Base-by-base conservation (phyloP, 2,329 filamentous ascomycete species). In the Xylariaceae sp. region DNA sequence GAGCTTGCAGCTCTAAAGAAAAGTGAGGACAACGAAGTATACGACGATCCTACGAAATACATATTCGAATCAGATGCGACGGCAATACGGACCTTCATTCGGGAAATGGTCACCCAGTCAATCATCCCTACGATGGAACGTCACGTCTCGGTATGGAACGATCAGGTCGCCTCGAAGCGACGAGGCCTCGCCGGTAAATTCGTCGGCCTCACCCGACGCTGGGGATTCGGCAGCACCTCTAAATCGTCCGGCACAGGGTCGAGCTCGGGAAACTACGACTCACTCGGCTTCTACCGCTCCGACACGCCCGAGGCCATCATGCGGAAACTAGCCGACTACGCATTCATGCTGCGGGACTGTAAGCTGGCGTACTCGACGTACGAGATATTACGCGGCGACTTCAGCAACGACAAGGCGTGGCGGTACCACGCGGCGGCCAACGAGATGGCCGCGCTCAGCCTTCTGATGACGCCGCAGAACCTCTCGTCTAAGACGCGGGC, bases 51-150 rank as follows among this genome's bases (percentile, higher is more conserved):
- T 5, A 80, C 79, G 1, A 78, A 81, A 7, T 92, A 85, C 60
- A 83, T 98, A 31, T 95, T 90, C 56, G 89, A 96, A 58, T 92
- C 89, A 0, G 92, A 98, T 62, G 83, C 84, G 1, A 87, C 85
- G 5, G 88, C 88, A 12, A 84, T 98, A 44, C 83, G 82, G 37
- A 85, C 85, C 0, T 94, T 98, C 59, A 78, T 97, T 43, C 82
- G 92, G 21, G 94, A 98, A 61, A 86, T 98, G 72, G 86, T 96
- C 6, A 92, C 85, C 1, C 90, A 97, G 59, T 97, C 90, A 2
- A 81, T 98, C 36, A 74, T 98, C 40, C 92, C 94, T 1, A 89
- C 86, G 28, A 98, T 98, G 94, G 92, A 98, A 64, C 83, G 90
- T 40, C 82, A 85, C 49, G 78, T 94, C 9, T 83, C 88, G 5